Conservation (phyloP, 2,329 filamentous ascomycete genomes). For the Apiospora malaysiana region DNA sequence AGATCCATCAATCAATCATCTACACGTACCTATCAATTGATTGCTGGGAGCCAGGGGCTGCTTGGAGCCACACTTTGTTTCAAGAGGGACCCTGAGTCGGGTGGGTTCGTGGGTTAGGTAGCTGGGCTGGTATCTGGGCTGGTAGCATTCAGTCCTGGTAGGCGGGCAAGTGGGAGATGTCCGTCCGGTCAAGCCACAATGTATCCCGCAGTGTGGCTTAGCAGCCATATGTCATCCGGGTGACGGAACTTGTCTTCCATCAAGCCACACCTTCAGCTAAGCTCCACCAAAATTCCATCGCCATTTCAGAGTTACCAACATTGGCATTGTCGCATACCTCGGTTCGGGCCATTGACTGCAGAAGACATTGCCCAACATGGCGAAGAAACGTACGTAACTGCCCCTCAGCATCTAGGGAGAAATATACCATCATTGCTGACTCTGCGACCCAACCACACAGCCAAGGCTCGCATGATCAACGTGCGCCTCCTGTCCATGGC, state of each 20-base stretch:
- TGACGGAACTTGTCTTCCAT: not conserved
- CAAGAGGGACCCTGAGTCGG: slow-evolving; percentile 18
- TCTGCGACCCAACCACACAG: slow-evolving; percentile 49
- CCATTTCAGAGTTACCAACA: not conserved
- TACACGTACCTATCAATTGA: not conserved
- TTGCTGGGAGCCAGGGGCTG: slow-evolving; percentile 1
- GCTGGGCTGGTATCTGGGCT: no score
- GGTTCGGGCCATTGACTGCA: slow-evolving; percentile 6
- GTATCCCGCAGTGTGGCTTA: not conserved
- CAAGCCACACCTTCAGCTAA: not conserved
- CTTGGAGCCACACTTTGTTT: slow-evolving; percentile 26
- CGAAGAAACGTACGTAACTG: slow-evolving; percentile 26
- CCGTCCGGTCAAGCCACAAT: not conserved
- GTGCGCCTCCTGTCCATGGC: slow-evolving; percentile 98
- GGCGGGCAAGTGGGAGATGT: not conserved
- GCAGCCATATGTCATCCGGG: not conserved
- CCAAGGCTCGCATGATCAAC: slow-evolving; percentile 88
- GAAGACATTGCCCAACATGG: slow-evolving; percentile 25
- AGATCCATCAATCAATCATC: slow-evolving; percentile 10
- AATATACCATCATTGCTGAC: not conserved
- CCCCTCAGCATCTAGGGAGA: not conserved
- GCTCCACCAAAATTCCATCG: slow-evolving; percentile 27
- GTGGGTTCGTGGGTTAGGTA: no score
- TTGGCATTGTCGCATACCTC: slow-evolving; percentile 11
- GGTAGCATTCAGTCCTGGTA: no score